Evolutionary conservation across 2,329 filamentous ascomycete genomes (phyloP), one percentile per base, ranked within the genome.

Genomic region (Calycina herbarum): DNA sequence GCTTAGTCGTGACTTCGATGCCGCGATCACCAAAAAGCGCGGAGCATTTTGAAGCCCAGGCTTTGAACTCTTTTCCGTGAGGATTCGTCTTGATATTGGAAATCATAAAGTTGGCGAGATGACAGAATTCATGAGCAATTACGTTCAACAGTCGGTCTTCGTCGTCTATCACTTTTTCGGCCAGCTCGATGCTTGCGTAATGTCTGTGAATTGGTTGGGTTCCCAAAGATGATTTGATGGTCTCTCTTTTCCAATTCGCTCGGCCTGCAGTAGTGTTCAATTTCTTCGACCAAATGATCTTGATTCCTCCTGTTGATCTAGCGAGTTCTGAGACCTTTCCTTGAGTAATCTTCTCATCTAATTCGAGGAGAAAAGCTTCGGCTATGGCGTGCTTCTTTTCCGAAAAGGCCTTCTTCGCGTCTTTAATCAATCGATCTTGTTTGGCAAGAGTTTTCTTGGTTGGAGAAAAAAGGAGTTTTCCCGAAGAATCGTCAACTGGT

Each of bases 41-140:
- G 1, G 80, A 85, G 77, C 80, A 86, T 76, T 81, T 85, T 61
- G 76, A 73, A 3, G 82, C 89, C 88, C 93, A 97, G 0, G 78
- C 75, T 77, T 96, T 94, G 83, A 97, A 97, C 72, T 92, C 90
- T 13, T 85, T 83, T 27, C 94, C 94, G 75, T 97, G 94, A 0
- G 93, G 92, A 67, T 91, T 89, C 64, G 87, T 88, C 56, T 86
- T 89, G 42, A 94, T 81, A 42, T 89, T 87, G 59, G 85, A 89
- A 68, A 98, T 82, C 87, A 98, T 96, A 77, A 94, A 97, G 73
- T 93, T 96, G 56, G 92, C 89, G 1, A 98, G 81, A 75, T 99
- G 95, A 77, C 95, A 98, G 80, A 95, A 98, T 73, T 99, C 95
- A 76, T 99, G 95, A 0, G 94, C 93, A n/a, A 98, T 80, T 0